Base-by-base conservation (phyloP, 108 stramenopile genomes). In the Licmophora abbreviata region DNA sequence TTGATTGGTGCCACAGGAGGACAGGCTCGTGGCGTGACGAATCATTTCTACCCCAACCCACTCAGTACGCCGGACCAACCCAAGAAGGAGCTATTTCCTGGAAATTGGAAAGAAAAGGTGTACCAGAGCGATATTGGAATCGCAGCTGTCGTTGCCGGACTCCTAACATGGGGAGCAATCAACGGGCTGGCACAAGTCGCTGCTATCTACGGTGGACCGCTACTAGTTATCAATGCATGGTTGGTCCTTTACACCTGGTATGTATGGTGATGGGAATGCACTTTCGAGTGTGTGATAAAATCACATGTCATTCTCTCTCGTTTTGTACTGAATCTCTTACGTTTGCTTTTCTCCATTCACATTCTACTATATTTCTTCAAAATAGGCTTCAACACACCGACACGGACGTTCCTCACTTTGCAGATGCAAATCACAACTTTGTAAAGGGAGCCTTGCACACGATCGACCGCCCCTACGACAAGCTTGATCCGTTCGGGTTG, bases 221-320 rank as follows among this genome's bases (percentile, higher is more conserved):
- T 95, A 48, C 66, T 98, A 51, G 81, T 96, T 40, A 85, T 95
- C 49, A 98, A 98, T 69, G 76, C 79, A 21, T 92, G 94, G 85
- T 83, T 98, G 76, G 93, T 97, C 17, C 74, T 93, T n/a, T 95
- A 96, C 79, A 98, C 97, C 18, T 98, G 88, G 92, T 79, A 58
- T 57, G 75, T 61, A 27, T 5, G 26, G n/a, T 2, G 10, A 38
- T n/a, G 6, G 4, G 3, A 4, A 2, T 22, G 40, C 18, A 15
- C 10, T 46, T n/a, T 46, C 24, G 18, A 18, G 1, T 23, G 7
- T 36, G 40, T 0, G 21, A 18, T 42, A 1, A 23, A n/a, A 14
- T 43, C 38, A 37, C 15, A 41, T 17, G 23, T 51, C 35, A 10
- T 41, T 51, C 12, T 12, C 11, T 12, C 11, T 35, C 12, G 34